Conservation (phyloP, 139 green algal genomes). For the Chlorella sp. region DNA sequence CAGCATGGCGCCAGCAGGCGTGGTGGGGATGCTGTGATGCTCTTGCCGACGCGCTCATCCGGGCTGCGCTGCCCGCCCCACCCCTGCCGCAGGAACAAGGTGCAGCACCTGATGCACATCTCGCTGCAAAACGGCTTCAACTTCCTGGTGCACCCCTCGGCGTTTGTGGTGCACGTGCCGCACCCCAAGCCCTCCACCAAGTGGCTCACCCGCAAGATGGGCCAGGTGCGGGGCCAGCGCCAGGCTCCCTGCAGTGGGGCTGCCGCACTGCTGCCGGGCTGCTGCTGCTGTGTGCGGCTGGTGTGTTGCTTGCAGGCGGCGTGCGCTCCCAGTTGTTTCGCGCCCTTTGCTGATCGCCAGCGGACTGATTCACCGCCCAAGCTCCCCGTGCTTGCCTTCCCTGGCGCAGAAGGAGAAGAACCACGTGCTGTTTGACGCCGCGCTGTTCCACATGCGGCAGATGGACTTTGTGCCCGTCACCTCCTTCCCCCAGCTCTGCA, state of each 20-base stretch:
- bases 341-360: no score
- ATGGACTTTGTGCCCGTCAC: constrained; percentile 47
- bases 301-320: no score
- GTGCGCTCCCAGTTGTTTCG: no score
- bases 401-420: constrained; percentile 42
- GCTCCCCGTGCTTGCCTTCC: no score
- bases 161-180: constrained; percentile 54
- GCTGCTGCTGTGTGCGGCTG: no score
- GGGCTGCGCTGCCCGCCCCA: background rate
- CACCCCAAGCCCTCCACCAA: constrained; percentile 46
- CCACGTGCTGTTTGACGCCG: constrained; percentile 39
- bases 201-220: constrained; percentile 37
- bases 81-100: constrained; percentile 44
- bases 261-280: no score
- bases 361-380: no score
- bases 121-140: constrained; percentile 32
- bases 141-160: constrained; percentile 51
- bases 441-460: constrained; percentile 41
- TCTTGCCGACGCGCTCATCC: background rate
- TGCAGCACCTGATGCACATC: constrained; percentile 55
- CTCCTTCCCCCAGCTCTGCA: constrained; percentile 39
- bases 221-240: constrained; percentile 17
- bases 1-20: no score
- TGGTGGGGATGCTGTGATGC: no score
- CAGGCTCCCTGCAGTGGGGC: no score